Percentiles rank a stretch among this genome's conserved stretches.
phyloP scores from a whole-genome alignment of 805 yeast species.

The Saccharomyces jurei region DNA sequence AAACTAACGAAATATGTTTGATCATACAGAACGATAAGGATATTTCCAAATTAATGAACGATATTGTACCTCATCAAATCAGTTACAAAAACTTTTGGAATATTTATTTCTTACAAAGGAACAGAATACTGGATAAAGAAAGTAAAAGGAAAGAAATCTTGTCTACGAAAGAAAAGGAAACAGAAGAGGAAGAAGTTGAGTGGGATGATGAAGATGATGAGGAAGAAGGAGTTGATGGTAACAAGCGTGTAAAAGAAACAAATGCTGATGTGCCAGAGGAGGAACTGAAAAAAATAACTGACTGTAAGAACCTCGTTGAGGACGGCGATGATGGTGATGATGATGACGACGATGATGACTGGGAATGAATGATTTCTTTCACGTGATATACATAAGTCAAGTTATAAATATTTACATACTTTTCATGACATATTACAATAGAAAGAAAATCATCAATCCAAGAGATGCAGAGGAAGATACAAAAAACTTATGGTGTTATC shows the following conservation, averaged over 20 bases:
- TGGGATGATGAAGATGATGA: conserved; percentile 30
- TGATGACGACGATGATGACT: conserved; percentile 49
- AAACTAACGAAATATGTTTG: conserved; percentile 43
- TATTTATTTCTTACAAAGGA: conserved; percentile 51
- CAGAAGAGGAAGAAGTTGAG: conserved; percentile 21
- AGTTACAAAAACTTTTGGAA: conserved; percentile 66
- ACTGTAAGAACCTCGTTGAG: conserved; percentile 10
- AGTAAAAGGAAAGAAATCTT: conserved; percentile 56
- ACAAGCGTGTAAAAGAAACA: conserved; percentile 5
- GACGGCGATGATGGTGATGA: conserved; percentile 33
- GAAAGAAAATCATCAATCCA: neutral
- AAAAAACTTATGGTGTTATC: neutral
- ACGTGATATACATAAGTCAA: neutral
- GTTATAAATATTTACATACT: neutral
- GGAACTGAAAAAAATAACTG: conserved; percentile 44
- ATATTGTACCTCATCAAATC: conserved; percentile 57
- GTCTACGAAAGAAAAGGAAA: conserved; percentile 33
- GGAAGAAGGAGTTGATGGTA: conserved; percentile 4
- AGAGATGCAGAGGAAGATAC: neutral
- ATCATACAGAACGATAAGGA: conserved; percentile 43
- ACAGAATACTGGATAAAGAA: conserved; percentile 52
- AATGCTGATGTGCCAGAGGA: conserved; percentile 4
- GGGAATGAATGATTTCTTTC: conserved; percentile 39
- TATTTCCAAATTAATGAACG: conserved; percentile 47
- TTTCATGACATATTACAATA: neutral